A percentile compares a stretch with the other conserved stretches of the same genome.
Evolutionary conservation across 177 flowering plant species (phyloP).

Genomic region (Vitis hybrid): DNA sequence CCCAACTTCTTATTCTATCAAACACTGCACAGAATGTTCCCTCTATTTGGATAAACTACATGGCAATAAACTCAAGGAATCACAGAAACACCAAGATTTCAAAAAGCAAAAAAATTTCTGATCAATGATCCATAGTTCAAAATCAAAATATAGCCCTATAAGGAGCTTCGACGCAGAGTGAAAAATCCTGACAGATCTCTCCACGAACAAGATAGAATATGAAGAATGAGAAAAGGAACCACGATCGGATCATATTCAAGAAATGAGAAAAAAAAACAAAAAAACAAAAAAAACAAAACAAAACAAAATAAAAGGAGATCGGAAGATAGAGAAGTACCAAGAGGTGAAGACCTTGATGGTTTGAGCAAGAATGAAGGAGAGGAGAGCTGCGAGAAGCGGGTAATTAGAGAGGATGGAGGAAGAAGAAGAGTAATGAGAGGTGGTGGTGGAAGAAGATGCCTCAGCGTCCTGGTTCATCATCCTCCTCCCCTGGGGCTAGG

Average conservation of each 20-base stretch:
- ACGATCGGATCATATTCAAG: not conserved
- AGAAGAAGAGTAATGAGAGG: slow-evolving; percentile 7
- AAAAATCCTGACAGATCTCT: no score
- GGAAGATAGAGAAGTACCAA: slow-evolving; percentile 43
- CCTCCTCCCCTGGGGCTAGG: not conserved
- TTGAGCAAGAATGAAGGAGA: slow-evolving; percentile 64
- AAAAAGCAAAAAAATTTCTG: no score
- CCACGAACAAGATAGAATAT: not conserved
- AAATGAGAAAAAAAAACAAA: no score
- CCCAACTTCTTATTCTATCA: no score
- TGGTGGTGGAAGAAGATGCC: slow-evolving; percentile 5
- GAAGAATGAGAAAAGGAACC: not conserved
- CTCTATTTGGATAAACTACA: no score
- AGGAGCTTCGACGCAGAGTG: no score
- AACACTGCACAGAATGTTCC: no score
- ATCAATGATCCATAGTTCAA: no score
- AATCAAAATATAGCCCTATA: no score
- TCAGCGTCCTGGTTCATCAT: slow-evolving; percentile 9
- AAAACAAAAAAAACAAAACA: no score
- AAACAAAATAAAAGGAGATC: not conserved
- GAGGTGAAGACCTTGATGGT: slow-evolving; percentile 60
- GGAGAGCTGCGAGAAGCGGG: slow-evolving; percentile 59
- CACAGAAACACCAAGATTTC: no score
- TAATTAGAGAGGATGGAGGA: slow-evolving; percentile 38
- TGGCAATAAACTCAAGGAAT: no score